Base-by-base conservation (phyloP, 2,329 filamentous ascomycete species). In the Cercospora sesami region DNA sequence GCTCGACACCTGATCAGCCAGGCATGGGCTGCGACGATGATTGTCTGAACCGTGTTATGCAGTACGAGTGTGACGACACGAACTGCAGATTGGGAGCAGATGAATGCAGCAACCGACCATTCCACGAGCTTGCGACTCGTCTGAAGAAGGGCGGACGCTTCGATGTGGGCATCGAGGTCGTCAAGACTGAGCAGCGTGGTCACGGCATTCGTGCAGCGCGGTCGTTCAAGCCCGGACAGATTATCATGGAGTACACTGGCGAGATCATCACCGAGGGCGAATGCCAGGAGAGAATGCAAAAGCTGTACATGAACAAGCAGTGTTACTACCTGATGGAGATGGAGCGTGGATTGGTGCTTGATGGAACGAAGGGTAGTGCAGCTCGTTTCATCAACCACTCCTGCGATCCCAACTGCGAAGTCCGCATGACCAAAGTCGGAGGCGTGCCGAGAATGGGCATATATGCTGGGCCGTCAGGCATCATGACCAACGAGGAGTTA, bases 241-340 rank as follows among this genome's bases (percentile, higher is more conserved):
- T 99, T 78, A 98, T 99, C 77, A 94, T 98, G 82, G 95, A 99
- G 77, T 99, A 99, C 77, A 94, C 94, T 0, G 95, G 95, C 48
- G 95, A 99, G 80, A 97, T 99, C 73, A 96, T 99, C 76, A 97
- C 93, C 0, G 93, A 96, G 77, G 89, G 90, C 31, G 95, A 99
- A 79, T 97, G 94, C 76, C 93, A 98, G 78, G 87, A 91, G 58
- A 90, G 95, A 65, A 97, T 98, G 94, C 93, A 91, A 68, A 91
- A 94, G 70, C 87, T 91, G 68, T 99, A 99, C 83, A 96, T 95
- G 79, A 87, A 97, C 78, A 96, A 97, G 75, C 90, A 95, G 92
- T 97, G 93, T 80, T 98, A 97, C 80, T 99, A 99, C 79, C 84
- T 99, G 60, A 99, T 99, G 95, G 93, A 93, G 65, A 97, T 98